Percentiles rank a stretch among this genome's conserved stretches.
phyloP scores from a whole-genome alignment of 306 rosid species.

The Sphenostylis stenocarpa region DNA sequence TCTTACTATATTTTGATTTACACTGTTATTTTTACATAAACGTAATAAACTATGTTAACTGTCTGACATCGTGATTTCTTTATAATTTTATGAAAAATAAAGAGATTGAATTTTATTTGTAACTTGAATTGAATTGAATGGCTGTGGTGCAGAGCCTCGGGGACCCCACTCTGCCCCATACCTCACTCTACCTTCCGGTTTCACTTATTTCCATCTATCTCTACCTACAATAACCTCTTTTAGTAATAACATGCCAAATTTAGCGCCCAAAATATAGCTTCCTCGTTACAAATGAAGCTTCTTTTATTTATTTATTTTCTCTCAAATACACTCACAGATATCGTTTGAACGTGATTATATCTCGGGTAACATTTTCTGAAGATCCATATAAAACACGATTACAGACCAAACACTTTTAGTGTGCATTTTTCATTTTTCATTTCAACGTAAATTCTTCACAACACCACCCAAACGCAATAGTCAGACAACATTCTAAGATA shows the following conservation, averaged over 20 bases:
- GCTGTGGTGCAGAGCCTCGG: too few species aligned
- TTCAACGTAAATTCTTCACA: not conserved
- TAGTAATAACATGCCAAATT: not conserved
- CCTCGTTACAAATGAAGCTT: not conserved
- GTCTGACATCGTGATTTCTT: too few species aligned
- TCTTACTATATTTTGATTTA: too few species aligned
- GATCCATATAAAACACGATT: not conserved
- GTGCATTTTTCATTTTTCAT: not conserved
- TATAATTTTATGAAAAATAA: too few species aligned
- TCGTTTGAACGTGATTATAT: not conserved
- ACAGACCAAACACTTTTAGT: not conserved
- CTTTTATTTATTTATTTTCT: not conserved
- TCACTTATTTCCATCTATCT: not conserved
- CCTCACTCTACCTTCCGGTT: not conserved
- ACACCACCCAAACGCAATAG: not conserved
- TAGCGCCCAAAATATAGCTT: not conserved
- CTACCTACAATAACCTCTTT: not conserved
- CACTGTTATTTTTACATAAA: too few species aligned
- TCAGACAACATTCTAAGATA: slow-evolving; percentile 11
- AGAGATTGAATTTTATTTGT: too few species aligned
- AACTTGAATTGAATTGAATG: too few species aligned
- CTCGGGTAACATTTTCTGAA: not conserved
- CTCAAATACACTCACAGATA: not conserved
- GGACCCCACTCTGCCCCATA: not conserved
- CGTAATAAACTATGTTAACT: too few species aligned